These are phyloP conservation scores for Penstemon davidsonii DNA, from an alignment of 257 asterid genomes.

Conservation along the genomic window DNA sequence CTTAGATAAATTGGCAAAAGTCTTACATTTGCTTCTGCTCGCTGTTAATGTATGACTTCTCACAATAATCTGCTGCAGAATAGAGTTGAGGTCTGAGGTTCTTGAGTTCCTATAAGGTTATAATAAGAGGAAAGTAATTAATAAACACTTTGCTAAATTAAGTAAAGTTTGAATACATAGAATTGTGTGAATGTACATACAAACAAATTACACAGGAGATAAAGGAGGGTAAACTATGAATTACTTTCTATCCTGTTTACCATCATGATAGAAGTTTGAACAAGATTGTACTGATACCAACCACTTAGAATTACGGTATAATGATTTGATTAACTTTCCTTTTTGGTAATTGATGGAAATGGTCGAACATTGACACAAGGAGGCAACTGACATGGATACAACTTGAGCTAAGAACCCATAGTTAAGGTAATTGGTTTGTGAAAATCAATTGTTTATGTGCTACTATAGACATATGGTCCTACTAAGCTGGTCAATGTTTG, in stretches of 20 bases:
- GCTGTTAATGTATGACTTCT: slow-evolving; percentile 79
- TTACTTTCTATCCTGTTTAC: too few relatives aligned
- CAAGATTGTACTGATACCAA: too few relatives aligned
- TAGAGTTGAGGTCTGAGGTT: slow-evolving; percentile 89
- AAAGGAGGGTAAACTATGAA: neutral
- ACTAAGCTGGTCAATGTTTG: neutral
- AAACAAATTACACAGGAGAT: neutral
- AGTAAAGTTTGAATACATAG: neutral
- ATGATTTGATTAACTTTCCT: too few relatives aligned
- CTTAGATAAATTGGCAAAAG: slow-evolving; percentile 9
- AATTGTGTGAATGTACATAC: neutral
- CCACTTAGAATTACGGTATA: too few relatives aligned
- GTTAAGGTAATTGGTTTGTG: neutral
- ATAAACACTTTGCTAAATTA: neutral
- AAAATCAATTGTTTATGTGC: neutral
- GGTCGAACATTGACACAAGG: neutral
- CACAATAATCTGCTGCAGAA: slow-evolving; percentile 96
- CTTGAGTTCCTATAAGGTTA: slow-evolving; percentile 73
- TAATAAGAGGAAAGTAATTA: slow-evolving; percentile 19
- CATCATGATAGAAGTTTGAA: neutral
- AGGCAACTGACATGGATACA: neutral
- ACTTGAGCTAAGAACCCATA: neutral
- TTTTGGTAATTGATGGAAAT: too few relatives aligned
- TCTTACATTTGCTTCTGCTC: slow-evolving; percentile 91
- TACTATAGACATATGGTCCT: neutral